Evolutionary conservation across 495 filamentous ascomycete genomes (phyloP), one percentile per base, ranked within the genome.

Genomic region (Pseudotulostoma volvatum): DNA sequence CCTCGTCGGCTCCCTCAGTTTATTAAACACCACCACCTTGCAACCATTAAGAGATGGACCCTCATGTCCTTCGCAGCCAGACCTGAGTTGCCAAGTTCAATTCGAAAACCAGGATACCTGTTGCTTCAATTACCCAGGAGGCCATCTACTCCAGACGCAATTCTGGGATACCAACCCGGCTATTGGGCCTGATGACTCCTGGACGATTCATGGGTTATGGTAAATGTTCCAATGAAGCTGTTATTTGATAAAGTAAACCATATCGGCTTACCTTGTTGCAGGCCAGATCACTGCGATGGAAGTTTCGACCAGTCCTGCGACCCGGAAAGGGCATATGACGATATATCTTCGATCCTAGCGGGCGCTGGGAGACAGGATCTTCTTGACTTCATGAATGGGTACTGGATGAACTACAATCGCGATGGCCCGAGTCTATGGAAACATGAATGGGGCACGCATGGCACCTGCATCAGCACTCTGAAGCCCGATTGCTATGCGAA

Each of bases 191-290:
- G 60, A 61, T n/a, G 69, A 86, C 48, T 75, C 74, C 34, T 90
- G 81, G 83, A 88, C 83, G 3, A 57, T 90, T 20, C 84, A 87
- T 49, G 82, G 83, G 14, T 60, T 90, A 31, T 88, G 84, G 66
- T 69, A 50, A 17, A 55, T 46, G 9, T 33, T 18, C 21, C n/a
- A n/a, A n/a, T n/a, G n/a, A n/a, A 0, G 31, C 15, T 17, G 16
- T 4, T 14, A 33, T 7, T 18, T 45, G 19, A 7, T 13, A 13
- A 8, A 25, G 3, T 16, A 16, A 18, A 14, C 11, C 36, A 19
- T 31, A 11, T 9, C 25, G 9, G 31, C 15, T 38, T 11, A 37
- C 14, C 36, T 9, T n/a, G n/a, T 37, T n/a, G 7, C 36, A 67
- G 64, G 82, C 81, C 81, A 9, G 81, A 87, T 48, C 72, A 75